Evolutionary conservation across 345 rosid species (phyloP).

Genomic region (Lepidium africanum): DNA sequence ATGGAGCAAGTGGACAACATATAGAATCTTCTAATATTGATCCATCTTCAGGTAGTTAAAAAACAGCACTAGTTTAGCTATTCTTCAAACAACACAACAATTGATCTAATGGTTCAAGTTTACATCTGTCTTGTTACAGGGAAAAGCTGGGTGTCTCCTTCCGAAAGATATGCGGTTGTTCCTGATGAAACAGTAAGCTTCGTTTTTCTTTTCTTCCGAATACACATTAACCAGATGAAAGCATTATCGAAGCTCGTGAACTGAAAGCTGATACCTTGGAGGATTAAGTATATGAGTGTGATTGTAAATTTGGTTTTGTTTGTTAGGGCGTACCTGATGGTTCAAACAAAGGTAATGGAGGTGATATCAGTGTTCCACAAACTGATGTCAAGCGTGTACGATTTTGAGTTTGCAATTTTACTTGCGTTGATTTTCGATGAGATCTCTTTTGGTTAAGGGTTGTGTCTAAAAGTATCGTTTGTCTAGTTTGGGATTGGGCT

Average conservation of each 20-base stretch:
- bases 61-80: background rate
- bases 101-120: background rate
- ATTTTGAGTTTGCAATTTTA: constrained; percentile 19
- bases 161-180: constrained; percentile 92
- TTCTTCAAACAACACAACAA: background rate
- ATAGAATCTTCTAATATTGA: constrained; percentile 60
- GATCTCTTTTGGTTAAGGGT: background rate
- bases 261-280: background rate
- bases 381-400: constrained; percentile 61
- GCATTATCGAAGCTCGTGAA: background rate
- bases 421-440: background rate
- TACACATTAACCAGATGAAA: background rate
- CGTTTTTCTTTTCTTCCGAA: background rate
- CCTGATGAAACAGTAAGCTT: constrained; percentile 74
- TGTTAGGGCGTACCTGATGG: constrained; percentile 38
- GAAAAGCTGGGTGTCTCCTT: constrained; percentile 75
- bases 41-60: constrained; percentile 54
- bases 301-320: background rate
- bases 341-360: constrained; percentile 37
- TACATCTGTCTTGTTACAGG: constrained; percentile 36
- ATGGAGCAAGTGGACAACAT: constrained; percentile 75
- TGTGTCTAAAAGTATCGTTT: background rate
- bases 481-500: background rate
- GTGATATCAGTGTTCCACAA: constrained; percentile 70
- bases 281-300: background rate